phyloP scores from a whole-genome alignment of 108 stramenopile genomes.

The Aurantiochytrium sp. region DNA sequence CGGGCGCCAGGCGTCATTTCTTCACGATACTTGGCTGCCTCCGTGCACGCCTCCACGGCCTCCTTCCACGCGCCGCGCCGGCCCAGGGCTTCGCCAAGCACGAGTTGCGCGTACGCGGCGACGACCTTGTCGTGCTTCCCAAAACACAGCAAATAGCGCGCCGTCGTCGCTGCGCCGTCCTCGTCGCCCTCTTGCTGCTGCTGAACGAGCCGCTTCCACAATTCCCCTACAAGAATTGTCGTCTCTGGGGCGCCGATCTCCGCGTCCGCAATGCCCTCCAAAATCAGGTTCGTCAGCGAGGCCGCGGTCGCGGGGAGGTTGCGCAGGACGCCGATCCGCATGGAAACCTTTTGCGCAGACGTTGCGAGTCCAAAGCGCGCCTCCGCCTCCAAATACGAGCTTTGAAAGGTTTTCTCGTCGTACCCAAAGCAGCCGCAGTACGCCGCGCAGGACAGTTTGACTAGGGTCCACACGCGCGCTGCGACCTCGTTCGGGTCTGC shows the following conservation, averaged over 20 bases:
- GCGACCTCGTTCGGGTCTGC: no score
- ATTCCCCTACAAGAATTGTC: not conserved
- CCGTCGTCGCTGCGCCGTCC: not conserved
- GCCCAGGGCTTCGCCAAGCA: not conserved
- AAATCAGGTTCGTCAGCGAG: not conserved
- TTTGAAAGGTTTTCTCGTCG: not conserved
- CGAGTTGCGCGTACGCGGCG: not conserved
- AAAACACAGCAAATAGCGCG: not conserved
- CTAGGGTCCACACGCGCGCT: not conserved
- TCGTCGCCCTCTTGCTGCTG: not conserved
- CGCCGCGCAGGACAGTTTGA: not conserved
- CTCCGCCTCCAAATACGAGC: not conserved
- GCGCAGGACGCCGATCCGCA: not conserved
- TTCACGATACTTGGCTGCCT: not conserved
- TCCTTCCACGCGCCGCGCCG: not conserved
- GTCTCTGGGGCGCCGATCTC: not conserved
- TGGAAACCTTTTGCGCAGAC: not conserved
- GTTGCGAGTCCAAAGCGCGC: not conserved
- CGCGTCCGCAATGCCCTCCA: not conserved
- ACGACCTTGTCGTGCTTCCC: not conserved
- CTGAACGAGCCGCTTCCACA: not conserved
- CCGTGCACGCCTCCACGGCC: not conserved
- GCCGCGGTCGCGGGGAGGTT: not conserved
- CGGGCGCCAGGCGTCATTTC: not conserved
- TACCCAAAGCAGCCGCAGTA: not conserved